phyloP scores from a whole-genome alignment of 331 rosid genomes.

The Telfairia occidentalis region DNA sequence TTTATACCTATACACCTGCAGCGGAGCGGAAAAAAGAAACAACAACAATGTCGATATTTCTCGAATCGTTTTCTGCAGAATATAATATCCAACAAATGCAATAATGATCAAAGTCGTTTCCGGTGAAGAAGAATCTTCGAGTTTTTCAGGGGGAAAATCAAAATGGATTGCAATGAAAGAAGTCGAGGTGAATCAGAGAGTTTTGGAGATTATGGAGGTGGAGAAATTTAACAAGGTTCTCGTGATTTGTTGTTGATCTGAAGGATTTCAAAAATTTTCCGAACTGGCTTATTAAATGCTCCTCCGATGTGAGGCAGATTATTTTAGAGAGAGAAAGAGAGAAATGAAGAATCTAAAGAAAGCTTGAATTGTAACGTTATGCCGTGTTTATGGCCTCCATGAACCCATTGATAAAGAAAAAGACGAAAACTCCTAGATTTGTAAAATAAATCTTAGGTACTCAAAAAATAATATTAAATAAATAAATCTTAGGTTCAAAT shows the following conservation, averaged over 20 bases:
- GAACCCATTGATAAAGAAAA: neutral
- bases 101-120: neutral
- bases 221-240: neutral
- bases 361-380: slow-evolving; percentile 2
- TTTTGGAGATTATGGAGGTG: neutral
- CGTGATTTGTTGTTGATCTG: neutral
- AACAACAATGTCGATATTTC: neutral
- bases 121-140: neutral
- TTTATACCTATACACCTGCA: no score
- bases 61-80: neutral
- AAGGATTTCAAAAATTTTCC: neutral
- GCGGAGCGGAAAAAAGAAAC: neutral
- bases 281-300: neutral
- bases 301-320: neutral
- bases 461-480: no score
- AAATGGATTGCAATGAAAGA: no score
- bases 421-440: neutral
- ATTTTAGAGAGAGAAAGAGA: neutral
- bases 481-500: no score
- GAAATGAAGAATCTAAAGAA: neutral
- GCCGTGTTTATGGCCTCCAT: neutral
- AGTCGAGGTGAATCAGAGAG: no score
- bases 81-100: neutral
- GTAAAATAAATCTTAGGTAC: no score
- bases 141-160: neutral